Base-by-base conservation (phyloP, 257 asterid genomes). In the Agastache rugosa region DNA sequence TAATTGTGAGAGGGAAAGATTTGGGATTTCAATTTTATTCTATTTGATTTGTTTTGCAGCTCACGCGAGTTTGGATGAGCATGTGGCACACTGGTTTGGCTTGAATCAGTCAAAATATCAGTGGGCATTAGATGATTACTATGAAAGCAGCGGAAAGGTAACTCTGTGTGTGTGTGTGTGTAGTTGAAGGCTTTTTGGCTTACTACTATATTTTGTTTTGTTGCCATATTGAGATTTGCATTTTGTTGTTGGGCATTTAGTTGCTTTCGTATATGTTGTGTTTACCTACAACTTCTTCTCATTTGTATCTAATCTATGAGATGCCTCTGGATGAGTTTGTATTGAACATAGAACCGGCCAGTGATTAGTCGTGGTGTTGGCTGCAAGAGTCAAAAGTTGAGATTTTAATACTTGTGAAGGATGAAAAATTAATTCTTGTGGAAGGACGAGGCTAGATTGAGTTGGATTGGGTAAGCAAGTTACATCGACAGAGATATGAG, bases 21-120 rank as follows among this genome's bases (percentile, higher is more conserved):
- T 66, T 60, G 51, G 41, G 19, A 59, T 31, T 64, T 48, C 0
- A 27, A 2, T 63, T 42, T 22, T 39, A 23, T 41, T 53, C 6
- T 11, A 1, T 14, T 66, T 69, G 37, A 61, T 47, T 48, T 44
- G 44, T 72, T 72, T 54, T 59, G 14, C 80, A 93, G 98, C 96
- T 0, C 98, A 93, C 72, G 81, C 86, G 65, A 88, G 90, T 80
- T 85, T 93, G 90, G 98, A 93, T 71, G 96, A 87, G 76, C 93
- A 91, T 16, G 96, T 91, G 66, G 96, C 98, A 1, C 90, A 88
- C 82, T 93, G 96, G 97, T 91, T 93, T 77, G 98, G 98, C 9
- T 78, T 93, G 92, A 88, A 93, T 78, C 96, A 93, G 83, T 93
- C 98, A 3, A 93, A 91, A 77, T 93, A 93, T 81, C 98, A 93